A percentile compares a stretch with the other conserved stretches of the same genome.
Conservation (phyloP, 352 stramenopile genomes). For the Pythium biforme region DNA sequence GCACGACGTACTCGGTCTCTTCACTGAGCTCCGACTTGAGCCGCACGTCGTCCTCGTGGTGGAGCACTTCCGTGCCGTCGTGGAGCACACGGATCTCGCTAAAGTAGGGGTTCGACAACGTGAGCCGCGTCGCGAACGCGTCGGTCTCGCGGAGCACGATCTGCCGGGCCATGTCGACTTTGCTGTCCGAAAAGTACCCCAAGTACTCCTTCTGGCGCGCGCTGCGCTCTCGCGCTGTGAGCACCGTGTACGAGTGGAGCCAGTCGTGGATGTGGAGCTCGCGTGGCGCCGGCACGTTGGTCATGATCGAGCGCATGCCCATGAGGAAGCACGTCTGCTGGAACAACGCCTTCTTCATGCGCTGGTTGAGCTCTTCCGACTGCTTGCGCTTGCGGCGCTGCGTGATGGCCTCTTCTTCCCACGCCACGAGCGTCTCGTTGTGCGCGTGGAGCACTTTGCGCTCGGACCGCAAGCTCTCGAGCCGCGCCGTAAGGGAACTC, state of each 20-base stretch:
- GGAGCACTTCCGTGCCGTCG: constrained; percentile 42
- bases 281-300: constrained; percentile 34
- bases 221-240: constrained; percentile 32
- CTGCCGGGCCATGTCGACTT: constrained; percentile 57
- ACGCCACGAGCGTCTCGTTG: constrained; percentile 52
- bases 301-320: constrained; percentile 45
- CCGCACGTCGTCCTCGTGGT: constrained; percentile 32
- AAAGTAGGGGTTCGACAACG: constrained; percentile 33
- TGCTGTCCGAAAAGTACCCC: constrained; percentile 49
- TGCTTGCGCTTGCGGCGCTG: constrained; percentile 64
- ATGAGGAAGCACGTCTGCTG: constrained; percentile 60
- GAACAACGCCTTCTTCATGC: constrained; percentile 69
- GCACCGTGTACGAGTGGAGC: constrained; percentile 68
- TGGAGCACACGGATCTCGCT: constrained; percentile 46
- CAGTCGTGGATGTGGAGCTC: constrained; percentile 75
- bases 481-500: constrained; percentile 35
- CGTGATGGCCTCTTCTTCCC: constrained; percentile 56
- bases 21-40: constrained; percentile 40
- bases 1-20: constrained; percentile 10
- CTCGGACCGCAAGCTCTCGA: constrained; percentile 41
- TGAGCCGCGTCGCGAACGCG: constrained; percentile 28
- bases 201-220: constrained; percentile 47
- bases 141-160: constrained; percentile 57
- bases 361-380: constrained; percentile 47
- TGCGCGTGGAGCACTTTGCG: constrained; percentile 38